Conservation (phyloP, 495 filamentous ascomycete genomes). For the Talaromyces ruber region DNA sequence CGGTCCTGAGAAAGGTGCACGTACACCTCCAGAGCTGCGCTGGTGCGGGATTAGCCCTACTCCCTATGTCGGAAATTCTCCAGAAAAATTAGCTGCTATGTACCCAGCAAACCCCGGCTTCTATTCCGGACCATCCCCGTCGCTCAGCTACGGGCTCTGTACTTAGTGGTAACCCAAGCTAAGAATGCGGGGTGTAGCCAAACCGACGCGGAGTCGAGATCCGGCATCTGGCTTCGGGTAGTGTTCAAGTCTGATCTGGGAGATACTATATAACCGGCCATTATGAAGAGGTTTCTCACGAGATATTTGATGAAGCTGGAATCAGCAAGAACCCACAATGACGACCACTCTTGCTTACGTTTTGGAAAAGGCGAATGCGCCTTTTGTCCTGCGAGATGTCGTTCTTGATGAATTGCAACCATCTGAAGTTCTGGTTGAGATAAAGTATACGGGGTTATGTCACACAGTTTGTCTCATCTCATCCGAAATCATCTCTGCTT, state of each 20-base stretch:
- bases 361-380: conserved; percentile 4
- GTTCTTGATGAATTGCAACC: conserved; percentile 18
- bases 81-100: not conserved
- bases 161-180: conserved; percentile 14
- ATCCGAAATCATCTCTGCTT: not conserved
- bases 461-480: conserved; percentile 18
- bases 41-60: not conserved
- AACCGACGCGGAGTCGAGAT: not conserved
- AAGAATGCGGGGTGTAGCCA: conserved; percentile 14
- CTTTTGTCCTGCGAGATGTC: conserved; percentile 20
- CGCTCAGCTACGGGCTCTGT: not conserved
- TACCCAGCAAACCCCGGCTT: not conserved
- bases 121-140: not conserved
- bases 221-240: not conserved
- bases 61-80: not conserved
- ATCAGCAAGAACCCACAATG: not conserved
- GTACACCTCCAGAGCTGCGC: not conserved
- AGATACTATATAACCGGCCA: not conserved
- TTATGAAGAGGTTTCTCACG: not conserved
- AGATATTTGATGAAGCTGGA: not conserved
- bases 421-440: conserved; percentile 24
- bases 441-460: conserved; percentile 26
- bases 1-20: not conserved
- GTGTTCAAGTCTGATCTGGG: not conserved
- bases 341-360: not conserved